Evolutionary conservation across 768 basidiomycete species (phyloP), one percentile per base, ranked within the genome.

Genomic region (Leccinellum rugosiceps): DNA sequence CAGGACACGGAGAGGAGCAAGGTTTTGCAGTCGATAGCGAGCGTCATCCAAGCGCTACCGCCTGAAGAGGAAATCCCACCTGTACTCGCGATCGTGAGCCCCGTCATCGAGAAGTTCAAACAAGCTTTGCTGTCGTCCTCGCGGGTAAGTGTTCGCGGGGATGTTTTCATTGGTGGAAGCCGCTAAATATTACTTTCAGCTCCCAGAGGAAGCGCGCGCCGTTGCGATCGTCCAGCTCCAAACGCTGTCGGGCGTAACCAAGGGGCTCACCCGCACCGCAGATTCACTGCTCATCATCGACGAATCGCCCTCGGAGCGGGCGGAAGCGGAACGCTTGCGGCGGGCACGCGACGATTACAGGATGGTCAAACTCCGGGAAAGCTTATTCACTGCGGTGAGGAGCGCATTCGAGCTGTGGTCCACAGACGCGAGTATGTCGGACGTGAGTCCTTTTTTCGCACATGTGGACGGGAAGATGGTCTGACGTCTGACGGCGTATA

Each of bases 1-100:
- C 63, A 90, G 87, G 90, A 92, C 63, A 84, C 86, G 21, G 94
- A 96, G 72, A 90, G 90, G 73, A 83, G 85, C 63, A 97, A 95
- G 72, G 91, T 97, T 1, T 76, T 97, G 46, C 90, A 97, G 68
- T 92, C 90, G 0, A 95, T 98, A 52, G 86, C 92, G 2, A 96
- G 94, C 60, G 92, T 98, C 3, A 90, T 97, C 31, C 92, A 97
- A 65, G 95, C 94, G 0, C 72, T 98, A 50, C 87, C 91, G 0
- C 86, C 92, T 0, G 76, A 76, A 43, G 88, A 93, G 44, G 90
- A 84, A 55, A 86, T 96, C 26, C 79, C 84, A 0, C 90, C 93
- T 0, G 79, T 95, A 0, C 68, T 91, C 82, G 87, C 85, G 0
- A 90, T 96, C 55, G 80, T 92, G 6, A 78, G 76, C 52, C 93